Evolutionary conservation across 2,329 filamentous ascomycete species (phyloP).

Genomic region (Exophiala bonariae): DNA sequence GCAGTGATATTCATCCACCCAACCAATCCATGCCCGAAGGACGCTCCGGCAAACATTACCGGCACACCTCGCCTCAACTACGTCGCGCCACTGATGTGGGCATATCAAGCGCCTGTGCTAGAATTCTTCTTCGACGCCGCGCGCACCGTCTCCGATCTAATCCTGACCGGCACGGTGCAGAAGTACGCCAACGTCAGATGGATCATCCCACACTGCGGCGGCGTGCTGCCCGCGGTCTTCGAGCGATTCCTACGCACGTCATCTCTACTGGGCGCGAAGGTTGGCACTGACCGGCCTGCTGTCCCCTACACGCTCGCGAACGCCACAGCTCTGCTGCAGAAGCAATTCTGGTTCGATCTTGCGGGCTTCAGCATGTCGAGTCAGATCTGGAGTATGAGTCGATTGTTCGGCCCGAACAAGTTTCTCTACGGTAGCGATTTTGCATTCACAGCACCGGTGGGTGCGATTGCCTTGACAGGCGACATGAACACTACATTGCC

Average conservation of each 20-base stretch:
- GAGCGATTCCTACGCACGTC: constrained; percentile 9
- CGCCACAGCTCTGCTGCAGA: constrained; percentile 5
- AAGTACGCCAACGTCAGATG: constrained; percentile 46
- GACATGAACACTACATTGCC: constrained; percentile 11
- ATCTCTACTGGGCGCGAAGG: constrained; percentile 7
- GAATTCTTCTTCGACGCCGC: constrained; percentile 57
- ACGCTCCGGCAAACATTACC: constrained; percentile 1
- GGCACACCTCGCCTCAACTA: constrained; percentile 1
- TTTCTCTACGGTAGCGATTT: constrained; percentile 22
- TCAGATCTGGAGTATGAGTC: constrained; percentile 14
- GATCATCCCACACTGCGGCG: constrained; percentile 52
- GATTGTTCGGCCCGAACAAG: constrained; percentile 11
- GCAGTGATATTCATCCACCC: constrained; percentile 56
- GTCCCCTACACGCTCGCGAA: constrained; percentile 2
- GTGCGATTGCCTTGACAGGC: constrained; percentile 10
- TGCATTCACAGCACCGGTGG: constrained; percentile 12
- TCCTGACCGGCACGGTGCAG: constrained; percentile 47
- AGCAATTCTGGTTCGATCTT: constrained; percentile 23
- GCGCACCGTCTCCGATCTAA: constrained; percentile 47
- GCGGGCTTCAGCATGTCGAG: constrained; percentile 17
- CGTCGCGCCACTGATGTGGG: constrained; percentile 4
- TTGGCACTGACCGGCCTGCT: constrained; percentile 2
- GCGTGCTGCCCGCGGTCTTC: constrained; percentile 37
- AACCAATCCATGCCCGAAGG: constrained; percentile 33
- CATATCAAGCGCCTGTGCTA: constrained; percentile 3